Evolutionary conservation across 352 stramenopile species (phyloP).

Genomic region (Phytophthora agathidicida): DNA sequence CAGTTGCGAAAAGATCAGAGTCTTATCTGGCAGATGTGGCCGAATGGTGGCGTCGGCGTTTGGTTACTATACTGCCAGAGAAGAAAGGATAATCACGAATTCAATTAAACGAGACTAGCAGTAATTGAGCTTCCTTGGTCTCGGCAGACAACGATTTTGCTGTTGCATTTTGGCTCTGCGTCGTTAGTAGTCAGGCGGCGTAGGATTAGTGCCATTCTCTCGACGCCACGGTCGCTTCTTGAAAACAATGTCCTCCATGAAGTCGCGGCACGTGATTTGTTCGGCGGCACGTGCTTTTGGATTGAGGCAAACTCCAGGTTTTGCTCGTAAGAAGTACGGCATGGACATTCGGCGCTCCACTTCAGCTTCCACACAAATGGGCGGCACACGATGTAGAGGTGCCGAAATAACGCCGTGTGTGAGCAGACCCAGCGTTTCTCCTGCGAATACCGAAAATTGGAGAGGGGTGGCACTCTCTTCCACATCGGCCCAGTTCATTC

Average conservation of each 20-base stretch:
- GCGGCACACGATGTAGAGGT: conserved; percentile 78
- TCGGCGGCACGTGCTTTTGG: conserved; percentile 37
- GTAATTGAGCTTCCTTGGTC: no score
- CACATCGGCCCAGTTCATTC: conserved; percentile 82
- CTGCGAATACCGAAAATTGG: conserved; percentile 85
- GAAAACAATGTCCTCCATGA: conserved; percentile 86
- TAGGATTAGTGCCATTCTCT: conserved; percentile 40
- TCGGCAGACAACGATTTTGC: no score
- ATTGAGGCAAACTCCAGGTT: conserved; percentile 65
- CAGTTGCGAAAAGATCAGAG: conserved; percentile 19
- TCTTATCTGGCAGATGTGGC: conserved; percentile 44
- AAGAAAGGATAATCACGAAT: conserved; percentile 12
- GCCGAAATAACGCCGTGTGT: conserved; percentile 78
- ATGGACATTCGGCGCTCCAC: conserved; percentile 83
- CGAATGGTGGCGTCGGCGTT: conserved; percentile 61
- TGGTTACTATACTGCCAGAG: background rate
- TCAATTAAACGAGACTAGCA: no score
- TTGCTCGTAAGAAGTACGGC: conserved; percentile 79
- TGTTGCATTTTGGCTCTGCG: no score
- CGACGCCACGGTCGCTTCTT: conserved; percentile 79
- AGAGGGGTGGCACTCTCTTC: conserved; percentile 60
- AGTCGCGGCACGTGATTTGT: conserved; percentile 75
- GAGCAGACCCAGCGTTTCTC: conserved; percentile 75
- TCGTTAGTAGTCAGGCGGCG: conserved; percentile 65
- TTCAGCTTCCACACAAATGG: conserved; percentile 64